Base-by-base conservation (phyloP, 2,329 filamentous ascomycete species). In the Cercospora sp. region DNA sequence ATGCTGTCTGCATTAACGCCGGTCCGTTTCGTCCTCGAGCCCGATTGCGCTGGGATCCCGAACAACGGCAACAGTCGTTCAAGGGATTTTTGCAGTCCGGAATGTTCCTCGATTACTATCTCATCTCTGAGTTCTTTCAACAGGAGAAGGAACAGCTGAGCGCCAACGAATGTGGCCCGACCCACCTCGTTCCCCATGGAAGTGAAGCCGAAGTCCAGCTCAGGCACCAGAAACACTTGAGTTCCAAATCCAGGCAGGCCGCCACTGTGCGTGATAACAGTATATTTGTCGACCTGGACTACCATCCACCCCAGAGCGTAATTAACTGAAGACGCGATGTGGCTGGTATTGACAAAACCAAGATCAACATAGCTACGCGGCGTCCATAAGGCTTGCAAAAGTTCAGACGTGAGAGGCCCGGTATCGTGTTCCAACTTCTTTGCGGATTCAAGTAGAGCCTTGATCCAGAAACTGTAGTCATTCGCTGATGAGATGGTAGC, bases 401-500 rank as follows among this genome's bases (percentile, higher is more conserved):
- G 42, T 9, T 36, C 45, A 51, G 40, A 13, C 4, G 48, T 53
- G 8, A 63, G 13, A 8, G 60, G 60, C 2, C 28, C 10, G 31
- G 26, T 30, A 0, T 62, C 20, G 3, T 33, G 28, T 6, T 30
- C 36, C 42, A 42, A 13, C 9, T 51, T 51, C 2, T 48, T 62
- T 23, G 59, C 63, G n/a, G 26, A 55, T 18, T 51, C 36, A 5
- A 70, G 63, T 1, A 68, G 33, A 23, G 69, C 59, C 23, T 67
- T 69, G 2, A 68, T 57, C 71, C 69, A 72, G 3, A 68, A 28
- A 20, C 63, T 40, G 23, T 67, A 69, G 48, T 72, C 71, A 1
- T 69, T 67, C 12, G 68, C 69, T 2, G 65, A 68, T 9, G 69
- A 71, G 18, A 72, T 71, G 2, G 62, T 69, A 23, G 71, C 71